These are phyloP conservation scores for Aspergillus persii DNA, from an alignment of 2,329 filamentous ascomycete species.

Conservation along the genomic window DNA sequence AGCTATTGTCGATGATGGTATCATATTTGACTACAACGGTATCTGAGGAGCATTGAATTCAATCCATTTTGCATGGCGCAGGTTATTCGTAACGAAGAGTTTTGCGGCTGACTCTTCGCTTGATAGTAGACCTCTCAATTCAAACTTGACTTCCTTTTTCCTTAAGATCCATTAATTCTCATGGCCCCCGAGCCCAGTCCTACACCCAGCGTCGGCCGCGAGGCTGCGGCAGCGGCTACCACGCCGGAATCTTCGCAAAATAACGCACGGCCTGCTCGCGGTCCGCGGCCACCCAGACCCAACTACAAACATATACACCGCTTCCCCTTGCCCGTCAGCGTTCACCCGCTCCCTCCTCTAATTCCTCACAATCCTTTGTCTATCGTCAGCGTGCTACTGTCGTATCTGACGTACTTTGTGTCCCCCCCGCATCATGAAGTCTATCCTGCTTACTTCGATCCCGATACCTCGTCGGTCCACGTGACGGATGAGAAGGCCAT, in stretches of 20 bases:
- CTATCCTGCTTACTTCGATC: conserved; percentile 77
- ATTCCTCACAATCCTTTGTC: conserved; percentile 92
- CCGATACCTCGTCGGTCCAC: conserved; percentile 77
- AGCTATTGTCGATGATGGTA: conserved; percentile 48
- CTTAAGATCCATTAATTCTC: conserved; percentile 21
- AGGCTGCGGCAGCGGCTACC: conserved; percentile 9
- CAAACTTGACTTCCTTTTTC: background rate
- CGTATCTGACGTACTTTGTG: conserved; percentile 72
- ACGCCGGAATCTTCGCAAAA: conserved; percentile 16
- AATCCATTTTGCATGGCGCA: conserved; percentile 12
- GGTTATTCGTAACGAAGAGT: conserved; percentile 17
- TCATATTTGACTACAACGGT: conserved; percentile 88
- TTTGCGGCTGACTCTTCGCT: conserved; percentile 24
- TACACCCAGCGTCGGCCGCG: conserved; percentile 16
- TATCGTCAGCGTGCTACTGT: conserved; percentile 73
- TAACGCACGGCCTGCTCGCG: conserved; percentile 22
- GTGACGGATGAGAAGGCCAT: conserved; percentile 74
- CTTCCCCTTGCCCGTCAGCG: conserved; percentile 74
- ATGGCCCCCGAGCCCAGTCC: conserved; percentile 28
- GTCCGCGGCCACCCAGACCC: conserved; percentile 36
- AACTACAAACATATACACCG: conserved; percentile 77
- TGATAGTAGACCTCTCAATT: conserved; percentile 22
- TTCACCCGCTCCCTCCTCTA: conserved; percentile 81
- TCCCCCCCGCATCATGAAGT: conserved; percentile 59
- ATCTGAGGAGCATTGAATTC: conserved; percentile 67